Conservation (phyloP, 2,329 filamentous ascomycete genomes). For the Aspergillus latus region DNA sequence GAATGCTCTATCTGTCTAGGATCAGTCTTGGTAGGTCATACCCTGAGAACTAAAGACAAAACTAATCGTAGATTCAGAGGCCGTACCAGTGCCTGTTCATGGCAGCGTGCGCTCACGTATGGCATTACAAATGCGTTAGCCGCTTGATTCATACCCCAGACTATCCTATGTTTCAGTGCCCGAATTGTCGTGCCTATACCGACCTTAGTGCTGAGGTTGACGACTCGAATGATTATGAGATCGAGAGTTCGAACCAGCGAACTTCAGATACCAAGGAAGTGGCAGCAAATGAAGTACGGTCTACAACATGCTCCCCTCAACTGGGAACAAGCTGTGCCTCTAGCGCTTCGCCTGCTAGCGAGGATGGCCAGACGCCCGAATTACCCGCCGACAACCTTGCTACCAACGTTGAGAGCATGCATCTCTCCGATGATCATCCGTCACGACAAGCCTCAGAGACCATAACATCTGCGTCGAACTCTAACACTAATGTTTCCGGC, state of each 20-base stretch:
- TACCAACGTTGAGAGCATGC: conserved; percentile 33
- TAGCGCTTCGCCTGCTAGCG: conserved; percentile 11
- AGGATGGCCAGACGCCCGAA: conserved; percentile 11
- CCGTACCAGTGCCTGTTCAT: conserved; percentile 98
- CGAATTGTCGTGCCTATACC: conserved; percentile 92
- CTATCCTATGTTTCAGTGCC: conserved; percentile 93
- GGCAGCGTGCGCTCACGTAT: conserved; percentile 97
- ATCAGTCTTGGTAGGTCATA: conserved; percentile 72
- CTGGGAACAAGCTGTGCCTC: conserved; percentile 16
- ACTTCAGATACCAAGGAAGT: conserved; percentile 32
- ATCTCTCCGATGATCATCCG: conserved; percentile 20
- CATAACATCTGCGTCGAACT: conserved; percentile 18
- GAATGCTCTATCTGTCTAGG: conserved; percentile 97
- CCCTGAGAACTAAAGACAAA: conserved; percentile 6
- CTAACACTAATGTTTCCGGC: conserved; percentile 23
- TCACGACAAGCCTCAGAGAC: background rate
- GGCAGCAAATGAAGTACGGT: conserved; percentile 26
- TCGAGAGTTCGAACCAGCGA: conserved; percentile 47
- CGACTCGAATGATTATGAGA: conserved; percentile 68
- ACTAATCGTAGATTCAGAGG: conserved; percentile 47
- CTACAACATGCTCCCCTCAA: conserved; percentile 21
- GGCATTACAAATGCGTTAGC: conserved; percentile 98
- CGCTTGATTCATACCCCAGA: conserved; percentile 57
- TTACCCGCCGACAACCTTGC: conserved; percentile 22
- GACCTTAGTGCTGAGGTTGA: conserved; percentile 96